These are phyloP conservation scores for Cryptococcus amylolentus DNA, from an alignment of 1,284 basidiomycete genomes.

Conservation along the genomic window DNA sequence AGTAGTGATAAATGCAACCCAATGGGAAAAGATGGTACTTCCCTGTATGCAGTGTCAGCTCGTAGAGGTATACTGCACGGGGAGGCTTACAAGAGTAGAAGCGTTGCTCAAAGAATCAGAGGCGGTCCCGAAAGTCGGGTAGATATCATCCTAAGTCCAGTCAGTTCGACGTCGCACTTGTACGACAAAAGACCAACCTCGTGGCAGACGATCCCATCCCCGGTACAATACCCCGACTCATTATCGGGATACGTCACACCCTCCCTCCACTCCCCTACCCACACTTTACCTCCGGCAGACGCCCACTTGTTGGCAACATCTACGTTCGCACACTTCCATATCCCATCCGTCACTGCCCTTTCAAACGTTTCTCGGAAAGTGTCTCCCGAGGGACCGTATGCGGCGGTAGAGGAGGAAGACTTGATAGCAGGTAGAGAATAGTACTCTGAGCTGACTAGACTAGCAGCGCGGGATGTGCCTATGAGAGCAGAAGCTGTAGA, in stretches of 20 bases:
- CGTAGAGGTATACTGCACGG: neutral
- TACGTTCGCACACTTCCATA: constrained; percentile 60
- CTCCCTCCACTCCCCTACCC: constrained; percentile 63
- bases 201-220: constrained; percentile 37
- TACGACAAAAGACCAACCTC: constrained; percentile 22
- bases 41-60: constrained; percentile 8
- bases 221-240: constrained; percentile 15
- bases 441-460: constrained; percentile 54
- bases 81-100: constrained; percentile 13
- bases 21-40: constrained; percentile 18
- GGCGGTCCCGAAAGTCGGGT: constrained; percentile 33
- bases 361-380: constrained; percentile 57
- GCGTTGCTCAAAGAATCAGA: constrained; percentile 6
- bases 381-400: constrained; percentile 40
- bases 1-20: constrained; percentile 36
- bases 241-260: constrained; percentile 70
- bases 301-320: constrained; percentile 66
- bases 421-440: constrained; percentile 54
- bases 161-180: neutral
- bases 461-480: constrained; percentile 54
- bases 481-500: constrained; percentile 54
- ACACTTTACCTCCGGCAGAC: constrained; percentile 61
- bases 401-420: neutral
- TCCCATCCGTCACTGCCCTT: constrained; percentile 60
- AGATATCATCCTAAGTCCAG: constrained; percentile 38